Evolutionary conservation across 108 stramenopile genomes (phyloP), one percentile per base, ranked within the genome.

Genomic region (Hondaea fermentalgiana): DNA sequence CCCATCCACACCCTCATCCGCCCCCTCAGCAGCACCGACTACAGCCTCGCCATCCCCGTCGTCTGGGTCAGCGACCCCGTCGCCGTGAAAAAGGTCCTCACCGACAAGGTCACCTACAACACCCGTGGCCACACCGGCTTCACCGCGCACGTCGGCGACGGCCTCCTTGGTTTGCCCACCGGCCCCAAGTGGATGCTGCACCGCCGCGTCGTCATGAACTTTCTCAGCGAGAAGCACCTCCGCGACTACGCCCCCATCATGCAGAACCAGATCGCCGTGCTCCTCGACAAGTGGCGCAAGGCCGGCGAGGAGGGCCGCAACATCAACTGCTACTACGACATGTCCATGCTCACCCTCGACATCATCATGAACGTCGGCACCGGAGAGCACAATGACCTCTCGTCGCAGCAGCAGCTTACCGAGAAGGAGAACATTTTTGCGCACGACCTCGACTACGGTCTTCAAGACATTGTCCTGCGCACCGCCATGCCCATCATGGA

Each of bases 201-300:
- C 76, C 76, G 76, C 76, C 76, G 76, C 51, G 76, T 83, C 4
- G 76, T 83, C 43, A 53, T 12, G 16, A 83, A 12, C 19, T 83
- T 83, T 35, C 76, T 83, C 49, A 83, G 49, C 76, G 76, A 83
- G 28, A 83, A 83, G 76, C 76, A 83, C 51, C 76, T 83, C 51
- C 45, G 51, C 45, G 23, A 53, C 4, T 83, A 83, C 51, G 76
- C 76, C 8, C 45, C 45, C n/a, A 53, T 53, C n/a, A 83, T 83
- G n/a, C 49, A 83, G 76, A 83, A 53, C 4, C 76, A 83, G 76
- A 47, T 83, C 51, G 12, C 10, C 45, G 23, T 83, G 14, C n/a
- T 83, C 25, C 6, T 83, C 23, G 51, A 53, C 51, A 83, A 83
- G 51, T 83, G 76, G 76, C 44, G 19, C 23, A 47, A 53, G 28